Percentiles rank a stretch among this genome's conserved stretches.
Evolutionary conservation across 441 rosid species (phyloP).

Genomic region (Mallotus repandus): DNA sequence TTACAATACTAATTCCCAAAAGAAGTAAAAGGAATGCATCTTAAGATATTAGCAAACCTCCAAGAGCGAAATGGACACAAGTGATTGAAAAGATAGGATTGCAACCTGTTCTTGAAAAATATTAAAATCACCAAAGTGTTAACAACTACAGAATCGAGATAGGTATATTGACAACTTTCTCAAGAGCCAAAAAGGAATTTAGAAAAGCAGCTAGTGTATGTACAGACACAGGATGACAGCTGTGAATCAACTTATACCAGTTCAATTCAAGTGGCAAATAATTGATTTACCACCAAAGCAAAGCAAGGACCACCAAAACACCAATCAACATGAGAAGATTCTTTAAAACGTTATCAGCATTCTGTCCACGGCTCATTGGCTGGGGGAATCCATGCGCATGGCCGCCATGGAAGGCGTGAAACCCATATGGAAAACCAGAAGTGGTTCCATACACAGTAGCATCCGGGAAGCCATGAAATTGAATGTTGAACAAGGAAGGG

Average conservation of each 20-base stretch:
- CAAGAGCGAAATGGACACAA: background rate
- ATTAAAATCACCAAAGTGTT: background rate
- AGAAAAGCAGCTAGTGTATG: slow-evolving; percentile 14
- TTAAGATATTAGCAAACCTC: background rate
- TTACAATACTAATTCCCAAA: background rate
- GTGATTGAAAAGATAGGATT: background rate
- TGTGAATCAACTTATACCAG: background rate
- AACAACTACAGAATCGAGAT: background rate
- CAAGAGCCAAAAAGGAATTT: slow-evolving; percentile 7
- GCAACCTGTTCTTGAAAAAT: background rate
- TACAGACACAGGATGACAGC: slow-evolving; percentile 21
- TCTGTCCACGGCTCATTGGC: slow-evolving; percentile 37
- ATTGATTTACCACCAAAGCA: slow-evolving; percentile 47
- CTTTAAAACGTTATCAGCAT: slow-evolving; percentile 48
- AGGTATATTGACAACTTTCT: slow-evolving; percentile 16
- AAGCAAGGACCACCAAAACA: slow-evolving; percentile 45
- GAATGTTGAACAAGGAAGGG: slow-evolving; percentile 67
- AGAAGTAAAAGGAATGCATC: background rate
- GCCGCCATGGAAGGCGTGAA: slow-evolving; percentile 51
- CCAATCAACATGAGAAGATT: slow-evolving; percentile 49
- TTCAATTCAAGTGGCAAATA: slow-evolving; percentile 14
- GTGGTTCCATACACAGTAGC: slow-evolving; percentile 59
- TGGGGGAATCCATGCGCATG: slow-evolving; percentile 35
- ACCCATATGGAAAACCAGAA: slow-evolving; percentile 56
- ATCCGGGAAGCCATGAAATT: slow-evolving; percentile 63